These are phyloP conservation scores for Pulveroboletus ravenelii DNA, from an alignment of 768 basidiomycete genomes.

Conservation along the genomic window DNA sequence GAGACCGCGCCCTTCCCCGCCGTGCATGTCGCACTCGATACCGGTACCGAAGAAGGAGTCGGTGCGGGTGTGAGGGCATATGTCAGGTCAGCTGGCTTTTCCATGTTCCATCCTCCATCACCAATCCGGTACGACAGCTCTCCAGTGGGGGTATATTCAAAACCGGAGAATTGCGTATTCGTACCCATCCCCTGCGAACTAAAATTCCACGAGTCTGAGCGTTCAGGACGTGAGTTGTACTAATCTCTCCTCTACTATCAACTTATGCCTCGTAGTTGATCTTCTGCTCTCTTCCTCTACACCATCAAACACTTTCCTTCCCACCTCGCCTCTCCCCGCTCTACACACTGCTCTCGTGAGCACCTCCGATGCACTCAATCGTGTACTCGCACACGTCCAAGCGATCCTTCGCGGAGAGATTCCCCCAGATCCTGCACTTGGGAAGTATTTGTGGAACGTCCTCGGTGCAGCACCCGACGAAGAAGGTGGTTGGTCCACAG, in stretches of 20 bases:
- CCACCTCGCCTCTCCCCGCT: slow-evolving; percentile 57
- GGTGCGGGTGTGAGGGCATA: slow-evolving; percentile 81
- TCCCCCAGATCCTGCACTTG: slow-evolving; percentile 78
- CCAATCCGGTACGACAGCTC: slow-evolving; percentile 45
- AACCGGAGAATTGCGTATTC: slow-evolving; percentile 94
- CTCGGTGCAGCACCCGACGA: slow-evolving; percentile 69
- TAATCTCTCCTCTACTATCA: neutral
- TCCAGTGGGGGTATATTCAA: slow-evolving; percentile 82
- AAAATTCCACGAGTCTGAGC: slow-evolving; percentile 77
- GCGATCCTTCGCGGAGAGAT: slow-evolving; percentile 73
- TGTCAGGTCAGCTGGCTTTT: slow-evolving; percentile 54
- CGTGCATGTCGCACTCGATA: slow-evolving; percentile 87
- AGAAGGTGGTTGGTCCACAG: slow-evolving; percentile 69
- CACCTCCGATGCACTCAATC: slow-evolving; percentile 76
- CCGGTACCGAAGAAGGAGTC: slow-evolving; percentile 60
- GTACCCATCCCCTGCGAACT: slow-evolving; percentile 87
- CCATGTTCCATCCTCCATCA: slow-evolving; percentile 5
- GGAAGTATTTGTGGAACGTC: slow-evolving; percentile 88
- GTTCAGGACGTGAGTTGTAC: slow-evolving; percentile 68
- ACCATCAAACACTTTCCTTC: slow-evolving; percentile 31
- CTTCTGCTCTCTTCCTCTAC: slow-evolving; percentile 59
- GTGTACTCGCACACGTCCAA: slow-evolving; percentile 80
- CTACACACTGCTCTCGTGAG: slow-evolving; percentile 48
- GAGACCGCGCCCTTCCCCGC: slow-evolving; percentile 87
- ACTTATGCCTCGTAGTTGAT: slow-evolving; percentile 54